Evolutionary conservation across 1,139 yeast species (phyloP).

Genomic region (Magnusiomyces sp.): DNA sequence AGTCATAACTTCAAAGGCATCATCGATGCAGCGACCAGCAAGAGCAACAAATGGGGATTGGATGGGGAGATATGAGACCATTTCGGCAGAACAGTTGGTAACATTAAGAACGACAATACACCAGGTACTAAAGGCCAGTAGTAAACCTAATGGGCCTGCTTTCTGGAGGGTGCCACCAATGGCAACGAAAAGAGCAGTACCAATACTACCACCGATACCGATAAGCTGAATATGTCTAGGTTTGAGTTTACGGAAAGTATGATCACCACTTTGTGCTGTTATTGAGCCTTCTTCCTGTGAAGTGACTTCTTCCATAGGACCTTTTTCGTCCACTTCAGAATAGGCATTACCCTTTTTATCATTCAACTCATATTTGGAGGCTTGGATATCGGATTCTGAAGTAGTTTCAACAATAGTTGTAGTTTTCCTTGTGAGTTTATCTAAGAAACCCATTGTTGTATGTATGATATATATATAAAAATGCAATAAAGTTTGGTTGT

Average conservation of each 20-base stretch:
- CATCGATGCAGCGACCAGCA: constrained; percentile 52
- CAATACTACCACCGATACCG: constrained; percentile 80
- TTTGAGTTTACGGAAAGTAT: constrained; percentile 23
- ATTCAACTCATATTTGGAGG: too few relatives aligned
- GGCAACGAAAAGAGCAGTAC: constrained; percentile 71
- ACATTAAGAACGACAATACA: constrained; percentile 53
- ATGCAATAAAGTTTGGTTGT: too few relatives aligned
- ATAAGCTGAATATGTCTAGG: constrained; percentile 53
- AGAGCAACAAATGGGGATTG: constrained; percentile 55
- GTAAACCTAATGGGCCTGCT: constrained; percentile 73
- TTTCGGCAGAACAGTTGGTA: constrained; percentile 70
- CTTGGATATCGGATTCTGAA: too few relatives aligned
- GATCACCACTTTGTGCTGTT: too few relatives aligned
- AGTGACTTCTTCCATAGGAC: too few relatives aligned
- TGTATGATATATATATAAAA: too few relatives aligned
- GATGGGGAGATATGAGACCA: constrained; percentile 73
- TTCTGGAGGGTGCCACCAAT: constrained; percentile 58
- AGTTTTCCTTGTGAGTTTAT: too few relatives aligned
- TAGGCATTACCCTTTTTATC: too few relatives aligned
- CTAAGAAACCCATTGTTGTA: too few relatives aligned
- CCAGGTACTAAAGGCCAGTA: constrained; percentile 58
- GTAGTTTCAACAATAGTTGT: too few relatives aligned
- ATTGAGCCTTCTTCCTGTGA: too few relatives aligned
- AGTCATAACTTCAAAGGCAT: constrained; percentile 67
- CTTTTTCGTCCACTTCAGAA: too few relatives aligned